Conservation (phyloP, 306 rosid genomes). For the Dalbergia cultrata region DNA sequence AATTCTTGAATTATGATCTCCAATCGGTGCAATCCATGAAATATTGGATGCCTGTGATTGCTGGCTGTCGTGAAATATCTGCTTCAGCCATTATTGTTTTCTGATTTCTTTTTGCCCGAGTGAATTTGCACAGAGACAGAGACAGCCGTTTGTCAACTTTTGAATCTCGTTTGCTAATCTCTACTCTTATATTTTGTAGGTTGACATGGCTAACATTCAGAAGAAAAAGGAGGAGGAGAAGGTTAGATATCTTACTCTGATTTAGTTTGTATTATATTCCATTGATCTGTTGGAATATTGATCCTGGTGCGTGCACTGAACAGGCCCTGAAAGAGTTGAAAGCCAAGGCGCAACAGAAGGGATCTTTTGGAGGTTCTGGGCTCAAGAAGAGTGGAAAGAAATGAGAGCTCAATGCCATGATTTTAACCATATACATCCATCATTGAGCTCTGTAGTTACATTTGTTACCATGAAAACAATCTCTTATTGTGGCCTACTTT, state of each 20-base stretch:
- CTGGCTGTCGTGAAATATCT: slow-evolving; percentile 8
- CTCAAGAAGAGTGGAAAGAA: slow-evolving; percentile 95
- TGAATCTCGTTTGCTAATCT: slow-evolving; percentile 19
- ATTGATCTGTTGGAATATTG: slow-evolving; percentile 1
- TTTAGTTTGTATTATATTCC: background rate
- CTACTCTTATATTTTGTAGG: slow-evolving; percentile 47
- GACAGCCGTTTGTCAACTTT: background rate
- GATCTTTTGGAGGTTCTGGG: slow-evolving; percentile 80
- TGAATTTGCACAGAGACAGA: too few species aligned
- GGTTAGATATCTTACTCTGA: slow-evolving; percentile 54
- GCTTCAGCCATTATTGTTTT: background rate
- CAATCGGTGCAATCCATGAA: background rate
- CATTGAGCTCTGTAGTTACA: slow-evolving; percentile 46
- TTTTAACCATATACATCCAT: slow-evolving; percentile 9
- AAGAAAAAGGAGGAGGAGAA: slow-evolving; percentile 96
- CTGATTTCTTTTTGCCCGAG: background rate
- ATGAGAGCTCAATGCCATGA: slow-evolving; percentile 48
- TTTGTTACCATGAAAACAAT: slow-evolving; percentile 5
- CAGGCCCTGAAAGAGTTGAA: slow-evolving; percentile 88
- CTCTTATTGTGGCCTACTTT: slow-evolving; percentile 50
- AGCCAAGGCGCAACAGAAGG: slow-evolving; percentile 85
- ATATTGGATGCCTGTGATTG: background rate
- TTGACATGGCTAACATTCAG: slow-evolving; percentile 89
- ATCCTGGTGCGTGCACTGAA: slow-evolving; percentile 26
- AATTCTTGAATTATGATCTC: background rate